Percentiles rank a stretch among this genome's conserved stretches.
phyloP scores from a whole-genome alignment of 1,284 basidiomycete species.

The Trichosporon faecale region DNA sequence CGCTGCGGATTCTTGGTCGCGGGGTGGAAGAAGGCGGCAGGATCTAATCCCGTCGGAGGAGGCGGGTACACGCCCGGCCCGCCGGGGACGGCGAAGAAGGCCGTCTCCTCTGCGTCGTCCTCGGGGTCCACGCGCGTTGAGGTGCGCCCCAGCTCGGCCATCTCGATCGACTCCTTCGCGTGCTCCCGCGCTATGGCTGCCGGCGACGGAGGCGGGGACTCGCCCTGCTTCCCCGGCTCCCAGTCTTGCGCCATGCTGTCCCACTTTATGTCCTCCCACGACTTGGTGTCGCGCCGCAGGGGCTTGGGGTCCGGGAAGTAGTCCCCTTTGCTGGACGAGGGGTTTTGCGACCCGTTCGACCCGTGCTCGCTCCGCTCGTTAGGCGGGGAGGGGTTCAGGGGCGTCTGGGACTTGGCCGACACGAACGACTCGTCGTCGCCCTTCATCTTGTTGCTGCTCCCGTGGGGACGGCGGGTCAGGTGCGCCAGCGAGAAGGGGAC shows the following conservation, averaged over 20 bases:
- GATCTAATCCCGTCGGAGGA: constrained; percentile 33
- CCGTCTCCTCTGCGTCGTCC: constrained; percentile 18
- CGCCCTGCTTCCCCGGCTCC: not conserved
- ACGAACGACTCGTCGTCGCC: constrained; percentile 29
- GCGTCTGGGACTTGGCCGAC: constrained; percentile 8
- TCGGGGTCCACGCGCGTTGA: constrained; percentile 12
- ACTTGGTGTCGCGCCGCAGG: not conserved
- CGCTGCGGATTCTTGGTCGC: constrained; percentile 70
- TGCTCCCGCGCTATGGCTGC: not conserved
- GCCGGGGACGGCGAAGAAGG: constrained; percentile 46
- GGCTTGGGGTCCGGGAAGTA: constrained; percentile 9
- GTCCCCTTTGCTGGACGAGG: constrained; percentile 27
- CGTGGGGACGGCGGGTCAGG: constrained; percentile 57
- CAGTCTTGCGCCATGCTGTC: constrained; percentile 1
- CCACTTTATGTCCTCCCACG: constrained; percentile 7
- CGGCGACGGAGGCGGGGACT: not conserved
- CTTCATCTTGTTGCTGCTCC: constrained; percentile 22
- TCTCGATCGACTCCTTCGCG: constrained; percentile 9
- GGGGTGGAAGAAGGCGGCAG: constrained; percentile 69
- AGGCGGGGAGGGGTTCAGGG: not conserved
- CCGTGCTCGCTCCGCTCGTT: constrained; percentile 8
- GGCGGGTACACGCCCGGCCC: constrained; percentile 38
- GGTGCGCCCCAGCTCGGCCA: constrained; percentile 12
- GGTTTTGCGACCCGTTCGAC: constrained; percentile 1
- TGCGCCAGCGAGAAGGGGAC: constrained; percentile 76